phyloP scores from a whole-genome alignment of 2,329 filamentous ascomycete genomes.

The Sporothrix variecibatus region DNA sequence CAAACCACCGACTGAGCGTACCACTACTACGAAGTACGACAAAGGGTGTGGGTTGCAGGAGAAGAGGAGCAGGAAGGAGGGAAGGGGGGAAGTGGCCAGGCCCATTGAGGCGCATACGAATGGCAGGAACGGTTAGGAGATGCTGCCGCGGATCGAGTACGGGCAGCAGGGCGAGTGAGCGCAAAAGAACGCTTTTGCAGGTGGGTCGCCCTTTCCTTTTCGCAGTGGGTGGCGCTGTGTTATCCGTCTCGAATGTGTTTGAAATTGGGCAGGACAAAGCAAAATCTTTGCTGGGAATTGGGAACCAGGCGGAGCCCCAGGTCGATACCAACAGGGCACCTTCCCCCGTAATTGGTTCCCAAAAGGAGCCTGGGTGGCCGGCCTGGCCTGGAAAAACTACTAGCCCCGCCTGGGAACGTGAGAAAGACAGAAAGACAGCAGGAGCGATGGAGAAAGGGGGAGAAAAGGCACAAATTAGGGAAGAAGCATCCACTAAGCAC shows the following conservation, averaged over 20 bases:
- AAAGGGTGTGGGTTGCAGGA: slow-evolving; percentile 14
- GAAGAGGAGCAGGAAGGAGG: slow-evolving; percentile 7
- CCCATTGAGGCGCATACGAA: neutral
- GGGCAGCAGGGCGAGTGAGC: neutral
- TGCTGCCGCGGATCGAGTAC: neutral
- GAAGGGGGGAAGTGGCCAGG: slow-evolving; percentile 1
- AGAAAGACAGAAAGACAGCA: neutral
- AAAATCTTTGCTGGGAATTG: neutral
- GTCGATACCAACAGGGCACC: neutral
- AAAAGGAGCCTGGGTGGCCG: neutral
- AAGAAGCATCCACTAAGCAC: slow-evolving; percentile 10
- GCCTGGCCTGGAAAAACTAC: neutral
- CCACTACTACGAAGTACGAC: neutral
- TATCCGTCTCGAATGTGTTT: slow-evolving; percentile 24
- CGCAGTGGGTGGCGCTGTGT: slow-evolving; percentile 1
- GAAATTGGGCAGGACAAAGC: slow-evolving; percentile 19
- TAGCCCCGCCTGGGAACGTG: slow-evolving; percentile 1
- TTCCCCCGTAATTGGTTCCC: slow-evolving; percentile 3
- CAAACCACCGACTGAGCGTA: slow-evolving; percentile 1
- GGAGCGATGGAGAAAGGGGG: slow-evolving; percentile 4
- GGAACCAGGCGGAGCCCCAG: neutral
- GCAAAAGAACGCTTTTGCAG: slow-evolving; percentile 9
- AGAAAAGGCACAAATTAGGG: neutral
- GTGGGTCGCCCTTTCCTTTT: slow-evolving; percentile 9
- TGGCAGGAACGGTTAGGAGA: neutral